These are phyloP conservation scores for Orbilia brochopaga DNA, from an alignment of 2,329 filamentous ascomycete genomes.

Conservation along the genomic window DNA sequence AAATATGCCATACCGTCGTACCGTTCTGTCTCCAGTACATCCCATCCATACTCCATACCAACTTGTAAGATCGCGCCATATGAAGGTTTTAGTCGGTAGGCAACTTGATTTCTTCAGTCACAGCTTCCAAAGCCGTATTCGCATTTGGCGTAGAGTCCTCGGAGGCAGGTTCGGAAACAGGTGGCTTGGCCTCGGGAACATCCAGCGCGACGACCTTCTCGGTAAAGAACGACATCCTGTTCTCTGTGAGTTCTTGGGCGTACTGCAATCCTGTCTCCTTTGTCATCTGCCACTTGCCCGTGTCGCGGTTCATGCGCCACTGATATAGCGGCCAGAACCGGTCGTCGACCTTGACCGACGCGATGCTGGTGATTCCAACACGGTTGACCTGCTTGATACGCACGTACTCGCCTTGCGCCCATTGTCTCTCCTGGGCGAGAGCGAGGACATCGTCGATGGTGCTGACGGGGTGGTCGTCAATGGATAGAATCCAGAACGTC, in stretches of 20 bases:
- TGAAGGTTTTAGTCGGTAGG: too few species aligned
- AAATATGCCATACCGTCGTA: not conserved
- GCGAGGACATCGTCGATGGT: constrained; percentile 53
- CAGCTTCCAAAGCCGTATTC: too few species aligned
- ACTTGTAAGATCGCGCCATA: too few species aligned
- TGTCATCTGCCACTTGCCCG: constrained; percentile 48
- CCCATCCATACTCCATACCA: too few species aligned
- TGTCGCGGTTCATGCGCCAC: constrained; percentile 38
- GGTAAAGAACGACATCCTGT: constrained; percentile 31
- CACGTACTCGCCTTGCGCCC: constrained; percentile 55
- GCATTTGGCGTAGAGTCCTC: not conserved
- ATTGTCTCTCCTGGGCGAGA: constrained; percentile 53
- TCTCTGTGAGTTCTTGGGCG: constrained; percentile 28
- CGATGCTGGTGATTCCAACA: constrained; percentile 55
- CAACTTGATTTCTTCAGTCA: too few species aligned
- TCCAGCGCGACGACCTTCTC: constrained; percentile 15
- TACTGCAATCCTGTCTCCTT: constrained; percentile 46
- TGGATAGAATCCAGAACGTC: constrained; percentile 55
- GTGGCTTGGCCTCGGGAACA: not conserved
- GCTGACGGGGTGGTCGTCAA: constrained; percentile 53
- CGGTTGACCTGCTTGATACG: constrained; percentile 55
- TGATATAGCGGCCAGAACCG: constrained; percentile 54
- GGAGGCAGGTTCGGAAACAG: not conserved
- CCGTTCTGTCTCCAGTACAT: too few species aligned
- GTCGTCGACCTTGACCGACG: constrained; percentile 54